Conservation (phyloP, 768 basidiomycete species). For the Lactifluus volemus region DNA sequence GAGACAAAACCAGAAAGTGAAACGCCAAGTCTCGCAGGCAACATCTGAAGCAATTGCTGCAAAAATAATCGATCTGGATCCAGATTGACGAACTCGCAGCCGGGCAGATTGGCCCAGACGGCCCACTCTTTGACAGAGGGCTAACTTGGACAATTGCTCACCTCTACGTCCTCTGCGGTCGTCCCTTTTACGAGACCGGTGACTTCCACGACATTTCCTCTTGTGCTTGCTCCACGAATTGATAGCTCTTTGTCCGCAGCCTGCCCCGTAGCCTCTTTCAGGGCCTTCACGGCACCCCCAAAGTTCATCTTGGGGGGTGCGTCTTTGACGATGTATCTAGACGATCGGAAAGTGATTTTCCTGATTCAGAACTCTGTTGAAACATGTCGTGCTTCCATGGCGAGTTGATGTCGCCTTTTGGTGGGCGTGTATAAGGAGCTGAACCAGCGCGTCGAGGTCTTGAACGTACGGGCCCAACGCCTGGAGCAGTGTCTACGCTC, state of each 20-base stretch:
- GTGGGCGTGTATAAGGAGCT: constrained; percentile 18
- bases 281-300: constrained; percentile 15
- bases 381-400: constrained; percentile 19
- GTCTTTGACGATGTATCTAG: constrained; percentile 1
- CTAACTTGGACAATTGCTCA: background rate
- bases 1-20: background rate
- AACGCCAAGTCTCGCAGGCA: background rate
- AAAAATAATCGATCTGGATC: background rate
- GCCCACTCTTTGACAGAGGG: background rate
- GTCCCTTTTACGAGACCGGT: constrained; percentile 20
- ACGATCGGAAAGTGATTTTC: constrained; percentile 17
- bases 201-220: constrained; percentile 20
- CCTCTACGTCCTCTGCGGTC: constrained; percentile 21
- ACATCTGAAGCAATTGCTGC: background rate
- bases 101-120: background rate
- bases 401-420: constrained; percentile 19
- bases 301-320: constrained; percentile 19
- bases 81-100: background rate
- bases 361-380: constrained; percentile 1
- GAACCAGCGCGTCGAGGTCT: constrained; percentile 14
- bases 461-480: constrained; percentile 17
- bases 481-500: constrained; percentile 11
- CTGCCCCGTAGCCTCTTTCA: constrained; percentile 16
- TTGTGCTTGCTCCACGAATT: constrained; percentile 19
- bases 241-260: constrained; percentile 11